Evolutionary conservation across 1,284 basidiomycete genomes (phyloP), one percentile per base, ranked within the genome.

Genomic region (Lentinus polychrous): DNA sequence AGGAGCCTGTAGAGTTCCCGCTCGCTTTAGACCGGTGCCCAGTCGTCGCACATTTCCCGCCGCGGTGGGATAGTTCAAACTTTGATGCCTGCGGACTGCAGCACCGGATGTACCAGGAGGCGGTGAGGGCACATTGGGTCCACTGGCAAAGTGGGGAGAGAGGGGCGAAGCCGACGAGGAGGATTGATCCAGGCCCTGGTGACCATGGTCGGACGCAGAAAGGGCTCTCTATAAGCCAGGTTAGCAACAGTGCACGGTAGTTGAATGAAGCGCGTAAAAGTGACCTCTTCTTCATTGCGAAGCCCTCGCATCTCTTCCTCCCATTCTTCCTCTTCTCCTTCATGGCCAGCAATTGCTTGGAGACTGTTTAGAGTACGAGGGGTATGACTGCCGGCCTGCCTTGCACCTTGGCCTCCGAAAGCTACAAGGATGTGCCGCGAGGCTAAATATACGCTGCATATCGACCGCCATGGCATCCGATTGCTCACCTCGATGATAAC

Each of bases 311-410:
- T 74, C 32, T 81, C 80, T 38, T 73, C 70, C 62, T 87, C 86
- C 87, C 88, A 91, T 52, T 86, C 83, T 55, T 89, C 87, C 63
- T 91, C 87, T 53, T 90, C 86, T 57, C 81, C 86, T 57, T 89
- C 86, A 58, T 88, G 86, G 40, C 87, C 87, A 45, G 84, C 79
- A 64, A 91, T 91, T 48, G 83, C 83, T 36, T 83, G 77, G 45
- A 91, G 76, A 63, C 84, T 88, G 59, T 87, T 90, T 66, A 90
- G 69, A n/a, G 78, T 78, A 51, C 84, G 80, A 31, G 85, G 83
- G 22, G 83, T 83, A 54, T 75, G 63, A 56, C 71, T 81, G 20
- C 84, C 84, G 10, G 76, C 62, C 60, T 79, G 71, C 47, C 69
- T 78, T 43, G 76, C 68, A 10, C 68, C 66, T 50, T 75, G 72